Conservation (phyloP, 495 filamentous ascomycete genomes). For the Podospora pseudocomata region DNA sequence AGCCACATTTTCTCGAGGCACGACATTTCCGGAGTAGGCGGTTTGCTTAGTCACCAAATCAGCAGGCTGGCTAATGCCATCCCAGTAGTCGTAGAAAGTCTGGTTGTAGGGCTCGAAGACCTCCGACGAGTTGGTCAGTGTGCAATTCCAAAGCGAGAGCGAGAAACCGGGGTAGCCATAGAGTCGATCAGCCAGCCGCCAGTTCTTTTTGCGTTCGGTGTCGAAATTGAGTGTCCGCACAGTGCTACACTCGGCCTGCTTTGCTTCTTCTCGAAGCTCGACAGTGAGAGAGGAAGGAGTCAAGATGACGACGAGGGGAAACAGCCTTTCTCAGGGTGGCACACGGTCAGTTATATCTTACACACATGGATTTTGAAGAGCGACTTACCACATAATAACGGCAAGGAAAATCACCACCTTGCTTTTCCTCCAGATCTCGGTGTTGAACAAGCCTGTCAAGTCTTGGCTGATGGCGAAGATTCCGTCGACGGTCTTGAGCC, state of each 20-base stretch:
- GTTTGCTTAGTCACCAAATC: slow-evolving; percentile 14
- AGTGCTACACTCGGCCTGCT: slow-evolving; percentile 13
- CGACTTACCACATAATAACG: slow-evolving; percentile 28
- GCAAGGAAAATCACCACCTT: slow-evolving; percentile 33
- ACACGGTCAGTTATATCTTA: neutral
- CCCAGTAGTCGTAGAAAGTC: slow-evolving; percentile 34
- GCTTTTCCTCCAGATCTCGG: slow-evolving; percentile 33
- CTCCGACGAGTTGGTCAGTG: slow-evolving; percentile 13
- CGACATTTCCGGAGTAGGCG: slow-evolving; percentile 15
- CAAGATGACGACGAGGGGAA: slow-evolving; percentile 30
- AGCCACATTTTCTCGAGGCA: slow-evolving; percentile 20
- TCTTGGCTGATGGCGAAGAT: slow-evolving; percentile 36
- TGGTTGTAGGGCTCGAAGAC: slow-evolving; percentile 21
- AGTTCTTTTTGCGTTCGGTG: slow-evolving; percentile 26
- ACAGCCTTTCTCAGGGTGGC: slow-evolving; percentile 17
- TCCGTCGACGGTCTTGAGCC: slow-evolving; percentile 32
- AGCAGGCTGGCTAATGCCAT: slow-evolving; percentile 15
- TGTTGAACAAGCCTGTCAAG: slow-evolving; percentile 29
- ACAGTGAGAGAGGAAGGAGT: slow-evolving; percentile 30
- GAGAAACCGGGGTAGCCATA: slow-evolving; percentile 21
- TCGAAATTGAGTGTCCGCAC: slow-evolving; percentile 34
- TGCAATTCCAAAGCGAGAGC: slow-evolving; percentile 26
- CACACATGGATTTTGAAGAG: neutral
- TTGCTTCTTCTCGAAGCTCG: slow-evolving; percentile 15
- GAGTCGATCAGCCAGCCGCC: slow-evolving; percentile 19